Conservation (phyloP, 306 rosid species). For the Quercus glauca region DNA sequence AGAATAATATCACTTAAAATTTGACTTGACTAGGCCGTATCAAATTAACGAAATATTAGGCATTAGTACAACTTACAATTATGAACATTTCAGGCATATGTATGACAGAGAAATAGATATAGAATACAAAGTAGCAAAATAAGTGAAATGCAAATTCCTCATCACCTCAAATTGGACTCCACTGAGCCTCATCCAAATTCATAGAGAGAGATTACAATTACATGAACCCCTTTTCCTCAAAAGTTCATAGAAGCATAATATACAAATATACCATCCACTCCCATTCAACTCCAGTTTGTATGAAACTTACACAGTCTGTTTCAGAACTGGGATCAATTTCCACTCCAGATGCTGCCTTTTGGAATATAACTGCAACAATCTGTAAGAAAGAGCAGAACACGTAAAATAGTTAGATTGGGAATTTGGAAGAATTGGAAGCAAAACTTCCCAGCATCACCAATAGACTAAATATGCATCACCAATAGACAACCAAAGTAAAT, state of each 20-base stretch:
- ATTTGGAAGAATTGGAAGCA: neutral
- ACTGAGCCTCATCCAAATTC: neutral
- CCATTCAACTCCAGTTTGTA: constrained; percentile 9
- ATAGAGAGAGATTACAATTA: too few relatives aligned
- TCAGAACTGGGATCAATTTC: constrained; percentile 84
- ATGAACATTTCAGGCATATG: too few relatives aligned
- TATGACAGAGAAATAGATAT: too few relatives aligned
- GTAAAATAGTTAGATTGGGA: constrained; percentile 9
- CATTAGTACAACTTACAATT: too few relatives aligned
- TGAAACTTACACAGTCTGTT: constrained; percentile 56
- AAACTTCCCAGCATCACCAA: too few relatives aligned
- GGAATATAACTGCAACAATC: constrained; percentile 71
- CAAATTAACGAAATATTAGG: neutral
- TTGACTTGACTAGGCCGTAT: neutral
- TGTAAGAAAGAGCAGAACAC: constrained; percentile 29
- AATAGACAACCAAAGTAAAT: neutral
- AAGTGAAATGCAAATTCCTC: neutral
- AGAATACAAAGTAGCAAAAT: too few relatives aligned
- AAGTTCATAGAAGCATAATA: neutral
- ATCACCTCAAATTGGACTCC: neutral
- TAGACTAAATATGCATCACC: constrained; percentile 43
- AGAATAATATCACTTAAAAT: neutral
- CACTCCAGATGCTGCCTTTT: constrained; percentile 75
- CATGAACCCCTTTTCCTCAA: too few relatives aligned
- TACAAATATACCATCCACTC: neutral